Evolutionary conservation across 2,329 filamentous ascomycete species (phyloP).

Genomic region (Colletotrichum tropicicola): DNA sequence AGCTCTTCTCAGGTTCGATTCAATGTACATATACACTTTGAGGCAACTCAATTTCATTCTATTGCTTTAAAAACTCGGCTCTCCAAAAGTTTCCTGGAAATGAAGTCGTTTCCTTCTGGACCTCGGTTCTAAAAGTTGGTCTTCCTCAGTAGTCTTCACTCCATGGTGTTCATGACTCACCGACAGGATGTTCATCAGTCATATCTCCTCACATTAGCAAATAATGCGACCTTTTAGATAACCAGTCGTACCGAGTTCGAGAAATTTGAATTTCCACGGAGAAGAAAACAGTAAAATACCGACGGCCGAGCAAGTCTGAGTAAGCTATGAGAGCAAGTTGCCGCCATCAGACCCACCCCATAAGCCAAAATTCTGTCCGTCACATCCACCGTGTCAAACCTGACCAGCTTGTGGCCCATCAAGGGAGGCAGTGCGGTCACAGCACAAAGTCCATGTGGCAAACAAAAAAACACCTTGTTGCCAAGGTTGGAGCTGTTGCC

Average conservation of each 20-base stretch:
- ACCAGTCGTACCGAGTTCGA: not conserved
- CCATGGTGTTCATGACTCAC: too few relatives aligned
- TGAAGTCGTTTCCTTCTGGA: not conserved
- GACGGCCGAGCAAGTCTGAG: not conserved
- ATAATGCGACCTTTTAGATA: too few relatives aligned
- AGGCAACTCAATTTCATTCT: not conserved
- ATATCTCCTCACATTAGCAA: slow-evolving; percentile 3
- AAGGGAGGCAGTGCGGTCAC: slow-evolving; percentile 42
- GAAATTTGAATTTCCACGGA: not conserved
- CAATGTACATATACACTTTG: not conserved
- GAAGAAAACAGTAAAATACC: not conserved
- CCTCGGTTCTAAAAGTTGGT: too few relatives aligned
- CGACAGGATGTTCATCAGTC: too few relatives aligned
- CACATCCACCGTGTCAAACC: slow-evolving; percentile 36
- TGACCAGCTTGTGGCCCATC: slow-evolving; percentile 40
- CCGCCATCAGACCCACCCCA: slow-evolving; percentile 1
- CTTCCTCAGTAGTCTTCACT: too few relatives aligned
- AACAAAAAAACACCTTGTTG: slow-evolving; percentile 43
- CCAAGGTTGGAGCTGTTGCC: slow-evolving; percentile 38
- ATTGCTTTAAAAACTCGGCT: too few relatives aligned
- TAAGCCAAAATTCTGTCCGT: slow-evolving; percentile 35
- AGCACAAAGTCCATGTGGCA: slow-evolving; percentile 43
- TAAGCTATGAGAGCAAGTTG: slow-evolving; percentile 1
- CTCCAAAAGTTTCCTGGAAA: too few relatives aligned
- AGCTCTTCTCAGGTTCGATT: not conserved